phyloP scores from a whole-genome alignment of 257 asterid species.

The Solanum arcanum region DNA sequence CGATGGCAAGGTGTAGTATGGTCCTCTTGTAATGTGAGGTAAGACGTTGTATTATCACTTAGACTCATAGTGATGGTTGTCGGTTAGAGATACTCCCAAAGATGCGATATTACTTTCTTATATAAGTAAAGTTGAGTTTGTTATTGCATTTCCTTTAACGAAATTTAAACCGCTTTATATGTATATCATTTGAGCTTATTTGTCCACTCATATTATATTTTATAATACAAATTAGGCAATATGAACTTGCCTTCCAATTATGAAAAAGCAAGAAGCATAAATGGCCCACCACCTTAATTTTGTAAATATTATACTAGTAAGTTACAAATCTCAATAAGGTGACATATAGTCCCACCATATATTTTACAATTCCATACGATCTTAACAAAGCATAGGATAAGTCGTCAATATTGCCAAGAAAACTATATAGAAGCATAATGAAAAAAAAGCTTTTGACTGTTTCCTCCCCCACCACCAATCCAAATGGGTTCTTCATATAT shows the following conservation, averaged over 20 bases:
- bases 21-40: too few relatives aligned
- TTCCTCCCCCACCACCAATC: background rate
- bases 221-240: background rate
- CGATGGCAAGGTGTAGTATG: too few relatives aligned
- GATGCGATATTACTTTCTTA: too few relatives aligned
- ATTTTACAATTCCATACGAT: constrained; percentile 3
- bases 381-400: background rate
- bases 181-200: background rate
- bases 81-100: too few relatives aligned
- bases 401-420: background rate
- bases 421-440: background rate
- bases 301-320: background rate
- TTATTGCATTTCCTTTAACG: too few relatives aligned
- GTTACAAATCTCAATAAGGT: constrained; percentile 4
- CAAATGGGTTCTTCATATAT: background rate
- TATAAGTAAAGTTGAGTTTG: too few relatives aligned
- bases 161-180: too few relatives aligned
- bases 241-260: constrained; percentile 23
- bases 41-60: too few relatives aligned
- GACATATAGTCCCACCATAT: constrained; percentile 29
- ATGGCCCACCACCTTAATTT: constrained; percentile 20
- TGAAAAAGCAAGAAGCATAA: constrained; percentile 3
- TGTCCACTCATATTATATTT: background rate
- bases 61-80: too few relatives aligned
- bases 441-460: background rate